Conservation (phyloP, 2,329 filamentous ascomycete species). For the Aureobasidium leucospermi region DNA sequence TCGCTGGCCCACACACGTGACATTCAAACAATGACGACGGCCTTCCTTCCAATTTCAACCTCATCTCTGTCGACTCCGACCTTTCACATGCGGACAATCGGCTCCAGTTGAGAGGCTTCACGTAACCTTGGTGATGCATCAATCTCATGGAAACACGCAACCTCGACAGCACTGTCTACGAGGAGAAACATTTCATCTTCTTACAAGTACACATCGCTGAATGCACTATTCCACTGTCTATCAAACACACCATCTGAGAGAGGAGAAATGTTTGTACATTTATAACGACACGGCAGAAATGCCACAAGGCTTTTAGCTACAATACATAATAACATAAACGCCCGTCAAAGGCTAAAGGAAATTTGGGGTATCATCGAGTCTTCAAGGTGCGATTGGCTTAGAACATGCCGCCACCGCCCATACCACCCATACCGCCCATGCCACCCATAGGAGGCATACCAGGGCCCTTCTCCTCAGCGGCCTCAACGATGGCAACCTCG, state of each 20-base stretch:
- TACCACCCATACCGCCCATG: constrained; percentile 58
- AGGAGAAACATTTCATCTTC: not conserved
- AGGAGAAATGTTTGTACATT: constrained; percentile 13
- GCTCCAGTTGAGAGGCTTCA: too few relatives aligned
- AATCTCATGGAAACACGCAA: too few relatives aligned
- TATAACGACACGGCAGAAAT: constrained; percentile 13
- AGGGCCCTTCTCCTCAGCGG: constrained; percentile 79
- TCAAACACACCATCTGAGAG: not conserved
- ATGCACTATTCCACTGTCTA: not conserved
- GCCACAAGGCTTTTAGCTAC: constrained; percentile 13
- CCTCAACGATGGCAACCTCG: constrained; percentile 95
- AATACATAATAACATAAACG: constrained; percentile 11
- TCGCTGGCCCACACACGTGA: not conserved
- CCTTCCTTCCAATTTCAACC: not conserved
- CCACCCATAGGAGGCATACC: constrained; percentile 50
- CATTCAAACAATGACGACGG: not conserved
- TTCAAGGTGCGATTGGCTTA: constrained; percentile 30
- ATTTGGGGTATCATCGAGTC: constrained; percentile 15
- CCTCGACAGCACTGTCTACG: not conserved
- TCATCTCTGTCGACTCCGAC: not conserved
- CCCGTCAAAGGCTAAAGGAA: constrained; percentile 6
- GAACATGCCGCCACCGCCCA: constrained; percentile 59
- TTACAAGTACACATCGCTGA: constrained; percentile 1
- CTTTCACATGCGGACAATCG: not conserved
- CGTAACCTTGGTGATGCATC: too few relatives aligned